Conservation (phyloP, 148 eudicot genomes). For the Persicaria tinctoria region DNA sequence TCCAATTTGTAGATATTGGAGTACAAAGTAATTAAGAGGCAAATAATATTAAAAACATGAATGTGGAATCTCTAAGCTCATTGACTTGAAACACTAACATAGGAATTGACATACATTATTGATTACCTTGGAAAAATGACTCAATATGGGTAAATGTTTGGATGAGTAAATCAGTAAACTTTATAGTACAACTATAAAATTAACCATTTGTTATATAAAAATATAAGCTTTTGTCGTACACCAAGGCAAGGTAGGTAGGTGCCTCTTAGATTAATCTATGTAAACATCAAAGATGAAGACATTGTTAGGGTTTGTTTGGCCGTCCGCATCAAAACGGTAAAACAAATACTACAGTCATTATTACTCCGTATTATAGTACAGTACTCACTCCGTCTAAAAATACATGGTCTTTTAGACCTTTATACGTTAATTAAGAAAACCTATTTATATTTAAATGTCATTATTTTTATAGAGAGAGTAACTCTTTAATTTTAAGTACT, state of each 20-base stretch:
- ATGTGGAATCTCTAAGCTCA: conserved; percentile 4
- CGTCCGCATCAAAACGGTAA: not conserved
- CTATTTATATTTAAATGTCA: too few relatives aligned
- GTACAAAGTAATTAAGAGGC: not conserved
- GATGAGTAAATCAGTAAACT: conserved; percentile 1
- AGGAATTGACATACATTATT: not conserved
- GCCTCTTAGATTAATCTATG: not conserved
- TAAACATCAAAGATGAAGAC: not conserved
- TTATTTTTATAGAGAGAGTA: too few relatives aligned
- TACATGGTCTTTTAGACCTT: too few relatives aligned
- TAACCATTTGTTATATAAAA: not conserved
- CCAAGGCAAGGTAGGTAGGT: not conserved
- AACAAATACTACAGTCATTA: not conserved
- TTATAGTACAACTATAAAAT: not conserved
- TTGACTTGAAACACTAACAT: conserved; percentile 4
- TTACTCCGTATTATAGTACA: not conserved
- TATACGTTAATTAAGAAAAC: too few relatives aligned
- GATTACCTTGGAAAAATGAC: not conserved
- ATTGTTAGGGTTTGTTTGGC: not conserved
- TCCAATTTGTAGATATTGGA: not conserved
- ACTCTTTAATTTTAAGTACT: too few relatives aligned
- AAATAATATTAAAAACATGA: not conserved
- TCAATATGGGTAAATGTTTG: not conserved
- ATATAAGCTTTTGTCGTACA: not conserved
- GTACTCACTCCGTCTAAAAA: too few relatives aligned